Evolutionary conservation across 192 early-diverging fungal species (phyloP).

Genomic region (Gonapodya sp.): DNA sequence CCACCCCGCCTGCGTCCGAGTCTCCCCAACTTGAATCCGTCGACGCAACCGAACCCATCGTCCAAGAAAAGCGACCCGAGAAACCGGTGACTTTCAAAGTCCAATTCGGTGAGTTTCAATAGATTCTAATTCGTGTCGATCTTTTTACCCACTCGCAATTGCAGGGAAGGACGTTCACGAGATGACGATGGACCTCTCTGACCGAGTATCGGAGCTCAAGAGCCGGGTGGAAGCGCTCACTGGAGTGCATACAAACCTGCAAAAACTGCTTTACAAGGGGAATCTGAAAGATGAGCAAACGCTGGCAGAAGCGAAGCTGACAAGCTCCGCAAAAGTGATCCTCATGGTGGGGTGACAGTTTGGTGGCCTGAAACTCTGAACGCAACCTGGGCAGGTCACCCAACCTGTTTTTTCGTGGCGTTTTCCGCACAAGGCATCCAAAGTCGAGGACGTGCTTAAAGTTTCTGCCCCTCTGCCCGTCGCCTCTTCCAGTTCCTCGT

Average conservation of each 20-base stretch:
- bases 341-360: neutral
- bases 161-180: constrained; percentile 7
- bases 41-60: neutral
- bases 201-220: neutral
- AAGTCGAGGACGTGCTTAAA: neutral
- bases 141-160: neutral
- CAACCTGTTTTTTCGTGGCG: neutral
- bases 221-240: neutral
- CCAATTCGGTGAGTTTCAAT: neutral
- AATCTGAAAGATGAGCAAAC: neutral
- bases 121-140: too few relatives aligned
- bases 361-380: too few relatives aligned
- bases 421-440: neutral
- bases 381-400: neutral
- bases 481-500: neutral
- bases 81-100: neutral
- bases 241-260: constrained; percentile 2
- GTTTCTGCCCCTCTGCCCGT: neutral
- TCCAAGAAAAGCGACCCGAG: neutral
- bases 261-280: constrained; percentile 5
- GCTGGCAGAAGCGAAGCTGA: neutral
- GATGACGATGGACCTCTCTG: neutral
- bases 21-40: neutral
- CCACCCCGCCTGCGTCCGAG: neutral
- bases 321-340: neutral